Base-by-base conservation (phyloP, 129 eudicot genomes). In the Cynara cardunculus region DNA sequence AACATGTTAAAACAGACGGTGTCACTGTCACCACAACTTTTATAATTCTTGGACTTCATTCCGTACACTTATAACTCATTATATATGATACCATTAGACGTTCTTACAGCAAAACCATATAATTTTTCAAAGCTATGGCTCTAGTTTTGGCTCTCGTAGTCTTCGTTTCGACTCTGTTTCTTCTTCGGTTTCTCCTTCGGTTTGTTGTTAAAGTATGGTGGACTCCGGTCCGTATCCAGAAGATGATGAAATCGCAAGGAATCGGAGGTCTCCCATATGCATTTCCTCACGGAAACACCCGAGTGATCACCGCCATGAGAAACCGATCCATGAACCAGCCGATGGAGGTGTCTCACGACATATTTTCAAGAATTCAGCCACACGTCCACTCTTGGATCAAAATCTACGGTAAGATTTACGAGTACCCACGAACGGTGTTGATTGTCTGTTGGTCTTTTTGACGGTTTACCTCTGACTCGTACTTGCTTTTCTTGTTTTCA, bases 331-430 rank as follows among this genome's bases (percentile, higher is more conserved):
- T 86, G 86, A 83, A 70, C 71, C 78, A 83, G 73, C 81, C 94
- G n/a, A 89, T 88, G 92, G 91, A 83, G 31, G 71, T 84, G 21
- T 80, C 93, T 7, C 93, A 89, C n/a, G 81, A 89, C 61, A 81
- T 91, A 46, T 86, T 82, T 70, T 81, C 91, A 1, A 85, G 97
- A 77, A 81, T 92, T n/a, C 94, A 88, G 46, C 97, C 97, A 28
- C 94, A 92, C 66, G 82, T 90, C 59, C 64, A 84, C 76, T 28
- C 86, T 0, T 92, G 97, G 97, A 85, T 85, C 41, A 85, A 87
- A 81, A 79, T 83, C 35, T 87, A 90, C 19, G 94, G 94, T 89
- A 85, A 78, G 71, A 19, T 18, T 11, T 75, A 32, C 16, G 7
- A 7, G 4, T 34, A 3, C 4, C 25, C 30, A 44, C 68, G 9